Percentiles rank a stretch among this genome's conserved stretches.
These are phyloP conservation scores for Leishmania martiniquensis DNA, from an alignment of 208 protist genomes.

Conservation along the genomic window DNA sequence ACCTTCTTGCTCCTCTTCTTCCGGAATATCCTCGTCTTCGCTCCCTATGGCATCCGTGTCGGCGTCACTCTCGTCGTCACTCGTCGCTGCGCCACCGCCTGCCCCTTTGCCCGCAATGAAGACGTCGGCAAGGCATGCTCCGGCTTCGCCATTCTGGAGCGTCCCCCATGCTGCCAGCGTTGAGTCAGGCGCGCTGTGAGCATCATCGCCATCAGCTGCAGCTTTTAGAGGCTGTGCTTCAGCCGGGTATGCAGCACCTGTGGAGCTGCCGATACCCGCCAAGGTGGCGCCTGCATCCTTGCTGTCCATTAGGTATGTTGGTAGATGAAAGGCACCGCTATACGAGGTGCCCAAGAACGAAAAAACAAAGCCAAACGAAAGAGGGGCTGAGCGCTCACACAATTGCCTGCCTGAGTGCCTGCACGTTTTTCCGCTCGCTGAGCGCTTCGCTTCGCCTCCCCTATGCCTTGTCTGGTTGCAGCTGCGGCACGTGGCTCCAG, in stretches of 20 bases:
- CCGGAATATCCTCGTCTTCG: slow-evolving; percentile 24
- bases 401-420: background rate
- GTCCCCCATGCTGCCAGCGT: background rate
- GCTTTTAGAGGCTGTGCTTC: background rate
- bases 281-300: background rate
- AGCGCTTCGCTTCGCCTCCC: background rate
- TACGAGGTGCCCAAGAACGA: background rate
- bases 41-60: background rate
- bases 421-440: background rate
- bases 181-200: background rate
- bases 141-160: background rate
- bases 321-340: background rate
- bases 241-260: background rate
- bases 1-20: slow-evolving; percentile 22
- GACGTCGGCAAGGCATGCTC: background rate
- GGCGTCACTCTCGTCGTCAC: background rate
- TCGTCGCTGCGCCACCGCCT: background rate
- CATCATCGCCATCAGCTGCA: slow-evolving; percentile 16
- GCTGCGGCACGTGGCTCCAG: background rate
- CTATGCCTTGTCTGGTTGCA: background rate
- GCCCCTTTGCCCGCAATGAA: background rate
- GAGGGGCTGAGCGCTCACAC: background rate
- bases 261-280: background rate
- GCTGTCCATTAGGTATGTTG: background rate
- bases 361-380: background rate